Evolutionary conservation across 73 alveolate species (phyloP).

Genomic region (Tetrahymena elliotti): DNA sequence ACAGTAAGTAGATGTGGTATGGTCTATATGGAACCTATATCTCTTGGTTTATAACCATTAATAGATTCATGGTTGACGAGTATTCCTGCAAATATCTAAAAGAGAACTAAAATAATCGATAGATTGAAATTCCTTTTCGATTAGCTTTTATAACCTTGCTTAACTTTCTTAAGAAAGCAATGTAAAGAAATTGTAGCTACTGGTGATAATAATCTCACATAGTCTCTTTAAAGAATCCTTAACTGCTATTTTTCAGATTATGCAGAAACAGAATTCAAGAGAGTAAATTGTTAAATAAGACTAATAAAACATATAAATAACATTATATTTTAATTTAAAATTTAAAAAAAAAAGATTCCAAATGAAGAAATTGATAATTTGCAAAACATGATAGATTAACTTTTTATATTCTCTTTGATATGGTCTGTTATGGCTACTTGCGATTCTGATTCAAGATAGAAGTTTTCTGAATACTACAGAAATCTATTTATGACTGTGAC

Average conservation of each 20-base stretch:
- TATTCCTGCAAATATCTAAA: conserved; percentile 73
- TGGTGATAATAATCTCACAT: conserved; percentile 66
- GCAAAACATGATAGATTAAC: conserved; percentile 72
- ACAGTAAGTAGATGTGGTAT: conserved; percentile 56
- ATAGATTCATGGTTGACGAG: conserved; percentile 80
- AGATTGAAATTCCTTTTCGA: conserved; percentile 63
- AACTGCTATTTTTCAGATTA: conserved; percentile 80
- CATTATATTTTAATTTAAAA: background rate
- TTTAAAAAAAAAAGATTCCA: conserved; percentile 36
- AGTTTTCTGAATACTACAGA: conserved; percentile 74
- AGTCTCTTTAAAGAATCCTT: conserved; percentile 71
- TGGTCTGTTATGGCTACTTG: conserved; percentile 95
- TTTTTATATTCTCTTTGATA: conserved; percentile 72
- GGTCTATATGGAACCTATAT: conserved; percentile 86
- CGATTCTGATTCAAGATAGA: conserved; percentile 84
- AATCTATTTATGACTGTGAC: conserved; percentile 53
- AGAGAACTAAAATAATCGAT: conserved; percentile 57
- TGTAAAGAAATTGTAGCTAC: conserved; percentile 76
- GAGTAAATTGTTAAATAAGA: conserved; percentile 19
- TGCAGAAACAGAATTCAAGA: conserved; percentile 84
- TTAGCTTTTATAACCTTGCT: conserved; percentile 63
- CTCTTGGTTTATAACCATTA: conserved; percentile 81
- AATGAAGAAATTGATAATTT: conserved; percentile 85
- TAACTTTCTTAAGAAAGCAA: conserved; percentile 62
- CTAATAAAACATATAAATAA: background rate